Conservation (phyloP, 768 basidiomycete genomes). For the Cubamyces lactineus region DNA sequence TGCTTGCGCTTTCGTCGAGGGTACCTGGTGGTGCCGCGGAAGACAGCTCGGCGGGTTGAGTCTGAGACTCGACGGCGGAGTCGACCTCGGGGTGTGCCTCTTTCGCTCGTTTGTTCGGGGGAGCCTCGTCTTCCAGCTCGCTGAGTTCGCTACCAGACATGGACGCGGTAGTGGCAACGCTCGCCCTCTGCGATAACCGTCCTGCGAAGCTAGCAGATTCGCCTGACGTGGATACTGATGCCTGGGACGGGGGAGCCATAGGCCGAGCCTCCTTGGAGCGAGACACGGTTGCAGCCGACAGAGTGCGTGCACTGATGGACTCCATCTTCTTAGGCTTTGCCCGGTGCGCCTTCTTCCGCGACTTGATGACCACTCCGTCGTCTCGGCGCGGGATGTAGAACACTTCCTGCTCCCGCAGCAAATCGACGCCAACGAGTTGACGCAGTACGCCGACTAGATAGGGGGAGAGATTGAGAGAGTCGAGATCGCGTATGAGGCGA, state of each 20-base stretch:
- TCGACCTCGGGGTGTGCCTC: not conserved
- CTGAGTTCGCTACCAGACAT: conserved; percentile 25
- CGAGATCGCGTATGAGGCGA: conserved; percentile 51
- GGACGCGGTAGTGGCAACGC: conserved; percentile 15
- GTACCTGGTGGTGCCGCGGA: not conserved
- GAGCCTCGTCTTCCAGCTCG: conserved; percentile 21
- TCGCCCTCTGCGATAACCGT: conserved; percentile 10
- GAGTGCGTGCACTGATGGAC: conserved; percentile 18
- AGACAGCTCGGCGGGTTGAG: not conserved
- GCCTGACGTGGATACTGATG: conserved; percentile 21
- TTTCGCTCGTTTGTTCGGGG: conserved; percentile 10
- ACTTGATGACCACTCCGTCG: conserved; percentile 34
- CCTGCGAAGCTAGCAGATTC: conserved; percentile 12
- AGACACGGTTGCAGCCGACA: not conserved
- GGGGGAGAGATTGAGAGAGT: conserved; percentile 51
- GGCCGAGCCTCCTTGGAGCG: not conserved
- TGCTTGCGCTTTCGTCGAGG: not conserved
- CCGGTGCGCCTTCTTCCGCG: not conserved
- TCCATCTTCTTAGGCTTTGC: conserved; percentile 14
- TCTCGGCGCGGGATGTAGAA: conserved; percentile 61
- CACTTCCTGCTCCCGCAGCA: conserved; percentile 66
- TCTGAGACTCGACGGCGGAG: not conserved
- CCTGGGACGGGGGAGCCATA: conserved; percentile 14
- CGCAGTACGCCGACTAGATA: conserved; percentile 61
- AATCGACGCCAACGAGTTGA: conserved; percentile 64